Base-by-base conservation (phyloP, 805 yeast genomes). In the Pichia cephalocereana region DNA sequence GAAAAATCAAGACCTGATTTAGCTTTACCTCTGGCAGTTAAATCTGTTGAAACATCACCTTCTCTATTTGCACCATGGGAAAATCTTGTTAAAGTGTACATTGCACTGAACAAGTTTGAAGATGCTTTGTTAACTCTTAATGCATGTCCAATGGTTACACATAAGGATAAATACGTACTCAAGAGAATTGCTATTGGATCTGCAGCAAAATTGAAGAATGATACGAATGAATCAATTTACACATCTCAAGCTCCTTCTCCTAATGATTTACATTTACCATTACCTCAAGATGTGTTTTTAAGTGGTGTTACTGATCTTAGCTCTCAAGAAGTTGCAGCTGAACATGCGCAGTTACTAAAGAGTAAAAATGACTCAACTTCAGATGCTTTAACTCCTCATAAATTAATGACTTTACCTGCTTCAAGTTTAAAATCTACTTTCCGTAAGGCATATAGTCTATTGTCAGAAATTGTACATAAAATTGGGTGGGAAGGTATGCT, bases 101-200 rank as follows among this genome's bases (percentile, higher is more conserved):
- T 84, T 38, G 73, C 74, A 41, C 60, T 77, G 45, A 80, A 79
- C 28, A 82, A 83, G 62, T 77, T 79, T 60, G 90, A 84, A 60
- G 76, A 82, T 55, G 86, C 93, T 1, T 69, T 86, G 46, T 65
- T 84, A 48, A 77, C 89, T 1, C 70, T 86, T 54, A 86, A 86
- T 57, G 80, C 91, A 15, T 83, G 90, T 58, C 95, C 95, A 26
- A 83, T 86, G 88, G 81, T 81, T 46, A 77, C 84, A 11, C 79
- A 80, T 57, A 82, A 79, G 59, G 93, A 85, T 56, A 76, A 76
- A 52, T 84, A 71, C 60, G 70, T 73, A 23, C 70, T 83, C 56
- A 78, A 75, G 59, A 70, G 93, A 57, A 73, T 82, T 39, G 46
- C 46, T 4, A 34, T 34, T 34, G 37, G 37, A 14, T 34, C 37